phyloP scores from a whole-genome alignment of 495 filamentous ascomycete genomes.

The Penicillium samsonianum region DNA sequence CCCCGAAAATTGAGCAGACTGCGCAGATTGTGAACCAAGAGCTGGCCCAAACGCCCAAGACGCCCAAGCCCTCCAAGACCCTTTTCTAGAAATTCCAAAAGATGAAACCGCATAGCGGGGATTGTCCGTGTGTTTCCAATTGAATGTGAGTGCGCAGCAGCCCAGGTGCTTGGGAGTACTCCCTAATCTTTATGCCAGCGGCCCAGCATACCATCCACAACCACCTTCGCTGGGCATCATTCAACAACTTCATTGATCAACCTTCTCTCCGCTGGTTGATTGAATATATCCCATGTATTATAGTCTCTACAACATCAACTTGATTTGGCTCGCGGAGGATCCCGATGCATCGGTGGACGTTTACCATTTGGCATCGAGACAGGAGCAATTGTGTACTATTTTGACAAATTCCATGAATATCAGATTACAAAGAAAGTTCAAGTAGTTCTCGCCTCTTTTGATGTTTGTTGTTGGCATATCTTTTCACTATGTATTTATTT shows the following conservation, averaged over 20 bases:
- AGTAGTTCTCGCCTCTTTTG: neutral
- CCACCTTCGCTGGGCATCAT: neutral
- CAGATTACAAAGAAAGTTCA: neutral
- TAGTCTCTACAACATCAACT: constrained; percentile 12
- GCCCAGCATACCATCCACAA: constrained; percentile 4
- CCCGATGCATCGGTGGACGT: neutral
- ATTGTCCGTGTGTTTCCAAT: neutral
- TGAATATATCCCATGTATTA: constrained; percentile 19
- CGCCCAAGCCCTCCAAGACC: neutral
- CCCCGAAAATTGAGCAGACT: neutral
- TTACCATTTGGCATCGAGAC: neutral
- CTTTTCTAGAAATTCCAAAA: constrained; percentile 1
- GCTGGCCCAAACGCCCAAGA: neutral
- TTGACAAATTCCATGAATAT: neutral
- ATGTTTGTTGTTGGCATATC: neutral
- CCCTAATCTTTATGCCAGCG: neutral
- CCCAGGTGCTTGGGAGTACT: too few species aligned
- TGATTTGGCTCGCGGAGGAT: neutral
- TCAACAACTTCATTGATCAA: neutral
- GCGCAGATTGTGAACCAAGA: neutral
- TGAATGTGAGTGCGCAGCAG: neutral
- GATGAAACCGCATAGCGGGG: neutral
- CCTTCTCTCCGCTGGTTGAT: constrained; percentile 3
- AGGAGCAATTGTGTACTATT: neutral
- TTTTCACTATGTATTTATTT: neutral